phyloP scores from a whole-genome alignment of 176 grass and related monocot species.

The Oryza meyeriana region DNA sequence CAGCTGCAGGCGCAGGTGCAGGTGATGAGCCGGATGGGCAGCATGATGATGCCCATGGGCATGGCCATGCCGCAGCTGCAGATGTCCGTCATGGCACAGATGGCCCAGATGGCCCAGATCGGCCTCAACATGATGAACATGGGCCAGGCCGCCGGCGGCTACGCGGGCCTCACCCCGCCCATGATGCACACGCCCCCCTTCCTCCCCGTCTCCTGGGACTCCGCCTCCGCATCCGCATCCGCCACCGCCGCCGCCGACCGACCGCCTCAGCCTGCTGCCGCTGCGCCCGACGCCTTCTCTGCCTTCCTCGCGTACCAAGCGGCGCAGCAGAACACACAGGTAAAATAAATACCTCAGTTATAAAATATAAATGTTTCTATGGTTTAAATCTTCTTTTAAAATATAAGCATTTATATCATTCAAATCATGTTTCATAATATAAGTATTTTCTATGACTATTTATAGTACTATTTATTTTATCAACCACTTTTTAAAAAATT shows the following conservation, averaged over 20 bases:
- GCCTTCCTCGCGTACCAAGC: constrained; percentile 56
- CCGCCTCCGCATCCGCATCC: neutral
- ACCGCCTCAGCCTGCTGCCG: constrained; percentile 12
- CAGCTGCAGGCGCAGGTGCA: constrained; percentile 78
- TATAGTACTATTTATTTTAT: too few relatives aligned
- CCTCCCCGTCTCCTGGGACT: constrained; percentile 38
- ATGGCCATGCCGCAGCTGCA: constrained; percentile 71
- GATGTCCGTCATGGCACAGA: constrained; percentile 75
- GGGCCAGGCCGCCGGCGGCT: constrained; percentile 35
- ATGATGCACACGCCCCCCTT: constrained; percentile 49
- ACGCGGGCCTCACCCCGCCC: constrained; percentile 39
- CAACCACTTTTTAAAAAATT: too few relatives aligned
- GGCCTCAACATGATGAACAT: constrained; percentile 70
- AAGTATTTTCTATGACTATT: too few relatives aligned
- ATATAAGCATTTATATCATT: too few relatives aligned
- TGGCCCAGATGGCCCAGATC: constrained; percentile 77
- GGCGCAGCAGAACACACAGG: constrained; percentile 53
- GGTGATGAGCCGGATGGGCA: constrained; percentile 80
- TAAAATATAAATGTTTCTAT: too few relatives aligned
- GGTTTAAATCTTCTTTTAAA: too few relatives aligned
- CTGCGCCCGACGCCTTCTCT: constrained; percentile 48
- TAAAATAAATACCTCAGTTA: neutral
- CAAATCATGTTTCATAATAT: too few relatives aligned
- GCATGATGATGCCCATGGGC: constrained; percentile 88
- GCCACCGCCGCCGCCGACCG: constrained; percentile 10